Base-by-base conservation (phyloP, 2,329 filamentous ascomycete species). In the Sporothrix mexicana region DNA sequence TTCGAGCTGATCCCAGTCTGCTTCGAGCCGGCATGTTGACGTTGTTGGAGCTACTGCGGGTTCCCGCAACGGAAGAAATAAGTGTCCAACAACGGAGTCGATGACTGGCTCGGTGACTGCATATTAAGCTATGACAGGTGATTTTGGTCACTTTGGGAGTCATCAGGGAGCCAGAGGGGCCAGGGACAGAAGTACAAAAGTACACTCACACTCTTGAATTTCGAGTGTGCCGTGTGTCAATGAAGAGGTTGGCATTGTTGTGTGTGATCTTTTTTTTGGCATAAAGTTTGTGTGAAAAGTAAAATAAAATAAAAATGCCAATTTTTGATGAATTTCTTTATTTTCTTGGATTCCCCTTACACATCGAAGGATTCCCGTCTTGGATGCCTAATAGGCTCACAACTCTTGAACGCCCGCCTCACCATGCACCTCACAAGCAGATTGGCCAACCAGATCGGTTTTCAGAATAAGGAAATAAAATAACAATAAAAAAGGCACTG, bases 361-460 rank as follows among this genome's bases (percentile, higher is more conserved):
- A 23, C 41, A 64, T 25, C 7, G 12, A 64, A 64, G 41, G 41
- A 47, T 25, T 30, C 9, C 12, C 10, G 41, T 25, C 59, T 66
- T 45, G 61, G 41, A n/a, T 64, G 41, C 61, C 61, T 66, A 47
- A 47, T 66, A 47, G 61, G 61, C 61, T 47, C 61, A 66, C 61
- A 66, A 47, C 61, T 17, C 20, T 25, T 20, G 13, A 13, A 43
- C 20, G 41, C 41, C 61, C 61, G 36, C 59, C 59, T 64, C 41
- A 45, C n/a, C 59, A 43, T 17, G 5, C 41, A 43, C 59, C 2
- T 12, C 15, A 12, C n/a, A 64, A 45, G 6, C 10, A 25, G n/a
- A 66, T 25, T 66, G 61, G 41, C 43, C 41, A 47, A 47, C 41
- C 20, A 47, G 10, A 17, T 66, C 41, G 41, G 17, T 4, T 20